Evolutionary conservation across 805 yeast genomes (phyloP), one percentile per base, ranked within the genome.

Genomic region (Saturnispora sanitii): DNA sequence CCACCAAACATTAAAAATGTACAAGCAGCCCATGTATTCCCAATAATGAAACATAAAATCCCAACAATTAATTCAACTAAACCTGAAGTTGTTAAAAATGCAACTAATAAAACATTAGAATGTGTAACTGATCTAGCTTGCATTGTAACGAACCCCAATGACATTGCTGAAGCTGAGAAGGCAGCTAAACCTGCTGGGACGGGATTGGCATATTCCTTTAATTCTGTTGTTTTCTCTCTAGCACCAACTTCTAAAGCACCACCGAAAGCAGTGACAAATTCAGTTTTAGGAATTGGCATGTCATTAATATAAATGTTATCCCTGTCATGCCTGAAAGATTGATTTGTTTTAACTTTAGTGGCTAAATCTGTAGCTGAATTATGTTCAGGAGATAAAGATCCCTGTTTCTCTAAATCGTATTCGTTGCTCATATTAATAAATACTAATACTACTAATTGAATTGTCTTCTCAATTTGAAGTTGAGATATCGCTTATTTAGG

Each of bases 261-360:
- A 13, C 81, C 83, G 52, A 79, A 77, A 2, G 84, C 86, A 26
- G 65, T 64, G 48, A 75, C 57, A 47, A 80, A 69, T 42, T 80
- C 87, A 22, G 65, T 65, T 40, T 73, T 67, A 42, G 66, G 64
- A 56, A 75, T 71, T 20, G 62, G 58, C 30, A 56, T 51, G 38
- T 64, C 62, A 39, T 68, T 70, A 33, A 71, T 61, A 42, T 62
- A 61, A 31, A 71, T 60, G 45, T 59, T 57, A 30, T 68, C 66
- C 17, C 60, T 59, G 39, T 68, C 72, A 27, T 61, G 65, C 13
- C 70, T 64, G 45, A 60, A 60, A 4, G 55, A 52, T 2, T 58
- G 26, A 13, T 40, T 18, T 13, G 38, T 19, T 47, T 28, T 42
- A 35, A 16, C 47, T 2, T 43, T 39, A 9, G 18, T 32, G 16